These are phyloP conservation scores for Chondrostereum purpureum DNA, from an alignment of 1,284 basidiomycete genomes.

Conservation along the genomic window DNA sequence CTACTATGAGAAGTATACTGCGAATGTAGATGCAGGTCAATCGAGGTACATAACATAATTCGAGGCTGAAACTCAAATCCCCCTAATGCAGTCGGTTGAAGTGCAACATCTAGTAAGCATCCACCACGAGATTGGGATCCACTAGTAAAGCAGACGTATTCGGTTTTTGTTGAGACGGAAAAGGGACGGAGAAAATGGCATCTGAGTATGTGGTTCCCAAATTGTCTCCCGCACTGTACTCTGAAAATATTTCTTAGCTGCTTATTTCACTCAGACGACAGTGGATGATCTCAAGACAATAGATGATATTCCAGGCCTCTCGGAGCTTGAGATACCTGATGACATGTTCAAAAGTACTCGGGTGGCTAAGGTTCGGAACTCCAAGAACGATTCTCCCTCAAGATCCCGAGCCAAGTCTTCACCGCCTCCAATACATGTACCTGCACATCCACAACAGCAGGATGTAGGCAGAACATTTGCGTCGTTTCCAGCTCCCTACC, in stretches of 20 bases:
- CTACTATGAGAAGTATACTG: slow-evolving; percentile 67
- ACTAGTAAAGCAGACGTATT: slow-evolving; percentile 74
- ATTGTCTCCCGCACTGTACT: slow-evolving; percentile 8
- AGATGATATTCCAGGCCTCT: slow-evolving; percentile 50
- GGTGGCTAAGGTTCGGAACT: slow-evolving; percentile 39
- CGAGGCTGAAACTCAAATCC: neutral
- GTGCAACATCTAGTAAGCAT: slow-evolving; percentile 25
- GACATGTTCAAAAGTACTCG: slow-evolving; percentile 61
- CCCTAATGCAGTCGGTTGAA: no score
- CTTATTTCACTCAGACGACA: slow-evolving; percentile 70
- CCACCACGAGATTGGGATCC: slow-evolving; percentile 64
- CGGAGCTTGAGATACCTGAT: slow-evolving; percentile 48
- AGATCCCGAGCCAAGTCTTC: slow-evolving; percentile 20
- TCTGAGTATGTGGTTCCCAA: slow-evolving; percentile 42
- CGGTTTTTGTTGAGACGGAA: slow-evolving; percentile 59
- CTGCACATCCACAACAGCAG: neutral
- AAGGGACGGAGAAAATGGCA: slow-evolving; percentile 72
- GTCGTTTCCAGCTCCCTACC: slow-evolving; percentile 42
- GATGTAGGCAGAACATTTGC: slow-evolving; percentile 42
- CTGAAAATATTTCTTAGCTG: slow-evolving; percentile 37
- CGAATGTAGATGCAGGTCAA: slow-evolving; percentile 34
- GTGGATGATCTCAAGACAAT: slow-evolving; percentile 60
- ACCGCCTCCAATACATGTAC: slow-evolving; percentile 21
- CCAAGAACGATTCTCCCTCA: slow-evolving; percentile 17
- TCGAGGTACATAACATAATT: slow-evolving; percentile 27